Evolutionary conservation across 148 eudicot genomes (phyloP).

Genomic region (Persicaria tinctoria): DNA sequence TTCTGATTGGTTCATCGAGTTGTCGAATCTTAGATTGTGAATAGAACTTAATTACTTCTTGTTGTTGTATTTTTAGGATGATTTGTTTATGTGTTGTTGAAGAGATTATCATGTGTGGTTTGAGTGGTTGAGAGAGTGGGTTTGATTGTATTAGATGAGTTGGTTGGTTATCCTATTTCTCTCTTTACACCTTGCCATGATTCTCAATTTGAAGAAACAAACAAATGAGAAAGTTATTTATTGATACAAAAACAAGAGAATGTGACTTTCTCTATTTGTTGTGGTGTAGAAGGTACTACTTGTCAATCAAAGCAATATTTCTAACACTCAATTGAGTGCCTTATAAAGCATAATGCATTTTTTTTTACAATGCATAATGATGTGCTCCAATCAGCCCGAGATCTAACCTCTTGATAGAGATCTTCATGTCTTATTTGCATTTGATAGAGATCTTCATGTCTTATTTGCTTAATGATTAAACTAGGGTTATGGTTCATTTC

Average conservation of each 20-base stretch:
- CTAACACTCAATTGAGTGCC: too few species aligned
- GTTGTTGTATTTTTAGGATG: not conserved
- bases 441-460: too few species aligned
- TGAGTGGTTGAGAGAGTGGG: not conserved
- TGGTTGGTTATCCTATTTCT: not conserved
- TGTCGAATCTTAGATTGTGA: not conserved
- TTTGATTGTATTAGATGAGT: not conserved
- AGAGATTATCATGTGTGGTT: not conserved
- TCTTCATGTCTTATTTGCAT: not conserved
- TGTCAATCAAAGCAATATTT: too few species aligned
- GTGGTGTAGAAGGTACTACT: too few species aligned
- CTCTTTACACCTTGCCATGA: not conserved
- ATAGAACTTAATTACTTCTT: not conserved
- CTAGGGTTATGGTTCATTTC: too few species aligned
- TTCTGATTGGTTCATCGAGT: not conserved
- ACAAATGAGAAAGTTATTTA: not conserved
- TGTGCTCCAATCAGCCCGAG: too few species aligned
- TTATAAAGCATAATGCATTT: too few species aligned
- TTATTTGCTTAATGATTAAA: too few species aligned
- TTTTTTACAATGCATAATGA: too few species aligned
- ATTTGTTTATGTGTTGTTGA: not conserved
- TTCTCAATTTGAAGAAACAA: not conserved
- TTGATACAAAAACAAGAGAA: too few species aligned
- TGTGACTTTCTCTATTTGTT: too few species aligned
- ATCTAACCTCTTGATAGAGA: too few species aligned